A percentile compares a stretch with the other conserved stretches of the same genome.
Evolutionary conservation across 345 rosid genomes (phyloP).

Genomic region (Eucalyptus pauciflora): DNA sequence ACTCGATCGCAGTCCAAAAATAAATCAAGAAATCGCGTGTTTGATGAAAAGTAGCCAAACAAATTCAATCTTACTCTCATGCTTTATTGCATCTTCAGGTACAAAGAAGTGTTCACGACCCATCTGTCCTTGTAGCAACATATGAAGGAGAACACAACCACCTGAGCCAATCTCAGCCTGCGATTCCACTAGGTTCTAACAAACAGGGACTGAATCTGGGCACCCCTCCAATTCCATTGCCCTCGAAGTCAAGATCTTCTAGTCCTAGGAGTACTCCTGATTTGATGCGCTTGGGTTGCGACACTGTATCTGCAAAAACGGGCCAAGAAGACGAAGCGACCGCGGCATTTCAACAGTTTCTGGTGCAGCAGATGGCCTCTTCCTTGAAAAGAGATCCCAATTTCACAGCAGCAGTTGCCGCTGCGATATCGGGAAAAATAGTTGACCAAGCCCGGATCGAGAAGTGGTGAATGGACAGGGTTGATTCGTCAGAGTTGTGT

Average conservation of each 20-base stretch:
- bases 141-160: conserved; percentile 94
- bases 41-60: neutral
- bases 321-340: conserved; percentile 2
- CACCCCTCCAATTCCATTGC: neutral
- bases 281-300: neutral
- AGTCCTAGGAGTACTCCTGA: neutral
- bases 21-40: neutral
- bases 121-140: conserved; percentile 49
- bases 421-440: conserved; percentile 64
- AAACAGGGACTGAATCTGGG: neutral
- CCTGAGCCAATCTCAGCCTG: conserved; percentile 15
- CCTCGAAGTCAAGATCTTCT: conserved; percentile 16
- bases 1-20: neutral
- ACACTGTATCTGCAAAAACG: neutral
- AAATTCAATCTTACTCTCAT: neutral
- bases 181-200: conserved; percentile 2
- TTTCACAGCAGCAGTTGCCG: conserved; percentile 68
- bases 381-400: conserved; percentile 69
- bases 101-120: conserved; percentile 72
- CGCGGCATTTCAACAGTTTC: conserved; percentile 27
- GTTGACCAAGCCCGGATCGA: conserved; percentile 4
- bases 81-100: conserved; percentile 27
- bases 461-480: neutral
- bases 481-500: neutral
- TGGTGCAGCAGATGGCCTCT: conserved; percentile 72